Evolutionary conservation across 106 monocot genomes (phyloP).

Genomic region (Dendrobium nobile): DNA sequence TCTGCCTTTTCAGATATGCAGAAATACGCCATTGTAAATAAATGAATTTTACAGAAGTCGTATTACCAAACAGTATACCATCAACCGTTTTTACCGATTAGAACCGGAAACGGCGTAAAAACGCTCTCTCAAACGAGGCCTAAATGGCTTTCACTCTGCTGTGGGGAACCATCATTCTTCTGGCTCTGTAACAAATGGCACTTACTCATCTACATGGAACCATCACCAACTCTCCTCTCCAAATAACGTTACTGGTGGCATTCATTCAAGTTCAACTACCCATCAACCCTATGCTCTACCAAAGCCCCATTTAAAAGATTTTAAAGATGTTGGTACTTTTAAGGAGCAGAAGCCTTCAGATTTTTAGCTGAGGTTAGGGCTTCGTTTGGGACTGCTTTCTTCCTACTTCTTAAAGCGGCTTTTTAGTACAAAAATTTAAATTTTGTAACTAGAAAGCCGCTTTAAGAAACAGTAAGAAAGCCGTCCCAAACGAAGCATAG

Average conservation of each 20-base stretch:
- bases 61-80: too few relatives aligned
- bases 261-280: not conserved
- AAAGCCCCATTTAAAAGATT: slow-evolving; percentile 28
- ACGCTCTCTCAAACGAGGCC: too few relatives aligned
- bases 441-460: too few relatives aligned
- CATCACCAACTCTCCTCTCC: not conserved
- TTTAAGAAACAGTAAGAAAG: too few relatives aligned
- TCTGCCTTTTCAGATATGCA: too few relatives aligned
- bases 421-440: too few relatives aligned
- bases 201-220: slow-evolving; percentile 4
- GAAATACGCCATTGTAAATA: too few relatives aligned
- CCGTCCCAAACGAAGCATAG: not conserved
- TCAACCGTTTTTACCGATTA: too few relatives aligned
- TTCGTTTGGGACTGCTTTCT: too few relatives aligned
- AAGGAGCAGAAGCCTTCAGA: not conserved
- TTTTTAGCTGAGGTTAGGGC: not conserved
- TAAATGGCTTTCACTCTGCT: not conserved
- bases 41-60: too few relatives aligned
- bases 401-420: too few relatives aligned
- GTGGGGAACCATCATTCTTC: not conserved
- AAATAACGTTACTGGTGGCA: not conserved
- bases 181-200: slow-evolving; percentile 12
- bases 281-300: slow-evolving; percentile 24
- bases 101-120: too few relatives aligned
- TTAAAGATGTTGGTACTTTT: not conserved